Conservation (phyloP, 306 rosid genomes). For the Pueraria montana region DNA sequence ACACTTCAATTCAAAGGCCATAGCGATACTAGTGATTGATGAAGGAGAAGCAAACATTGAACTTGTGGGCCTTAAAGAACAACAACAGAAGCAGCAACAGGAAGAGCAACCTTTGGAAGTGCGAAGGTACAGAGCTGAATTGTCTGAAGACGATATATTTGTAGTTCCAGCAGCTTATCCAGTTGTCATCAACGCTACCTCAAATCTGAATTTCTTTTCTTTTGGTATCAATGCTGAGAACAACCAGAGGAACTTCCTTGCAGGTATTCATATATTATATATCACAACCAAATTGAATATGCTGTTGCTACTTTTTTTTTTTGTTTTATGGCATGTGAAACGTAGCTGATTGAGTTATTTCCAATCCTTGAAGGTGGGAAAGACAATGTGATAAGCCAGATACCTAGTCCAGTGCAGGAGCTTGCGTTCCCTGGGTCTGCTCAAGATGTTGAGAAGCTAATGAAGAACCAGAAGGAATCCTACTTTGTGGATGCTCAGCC, state of each 20-base stretch:
- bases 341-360: neutral
- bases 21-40: neutral
- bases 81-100: too few species aligned
- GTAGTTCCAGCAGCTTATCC: conserved; percentile 42
- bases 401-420: conserved; percentile 47
- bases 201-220: conserved; percentile 33
- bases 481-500: conserved; percentile 51
- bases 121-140: conserved; percentile 9
- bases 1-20: conserved; percentile 46
- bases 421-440: conserved; percentile 49
- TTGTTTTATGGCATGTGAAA: neutral
- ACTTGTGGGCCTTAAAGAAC: conserved; percentile 14
- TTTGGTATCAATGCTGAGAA: conserved; percentile 54
- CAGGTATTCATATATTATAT: conserved; percentile 47
- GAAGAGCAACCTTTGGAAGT: neutral
- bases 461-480: conserved; percentile 44
- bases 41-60: conserved; percentile 26
- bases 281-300: neutral
- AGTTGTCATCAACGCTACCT: conserved; percentile 44
- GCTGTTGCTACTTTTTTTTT: neutral
- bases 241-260: conserved; percentile 58
- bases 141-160: conserved; percentile 39
- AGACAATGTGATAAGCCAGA: conserved; percentile 55
- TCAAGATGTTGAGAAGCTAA: conserved; percentile 37
- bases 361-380: conserved; percentile 33